These are phyloP conservation scores for Colletotrichum tabaci DNA, from an alignment of 2,329 filamentous ascomycete species.

Conservation along the genomic window DNA sequence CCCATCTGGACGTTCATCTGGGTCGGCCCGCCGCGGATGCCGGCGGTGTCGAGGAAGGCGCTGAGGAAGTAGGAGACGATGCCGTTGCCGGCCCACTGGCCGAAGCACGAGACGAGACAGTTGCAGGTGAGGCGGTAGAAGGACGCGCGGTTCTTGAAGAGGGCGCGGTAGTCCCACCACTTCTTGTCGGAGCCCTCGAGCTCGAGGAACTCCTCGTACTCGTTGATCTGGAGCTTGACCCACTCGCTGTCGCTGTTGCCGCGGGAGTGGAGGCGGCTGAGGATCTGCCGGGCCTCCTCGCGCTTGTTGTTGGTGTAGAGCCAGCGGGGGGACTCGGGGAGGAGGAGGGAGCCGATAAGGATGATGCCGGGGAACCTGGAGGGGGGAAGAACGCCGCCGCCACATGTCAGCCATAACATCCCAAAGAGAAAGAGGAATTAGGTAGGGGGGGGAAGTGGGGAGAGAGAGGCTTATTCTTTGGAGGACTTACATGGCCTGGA, in stretches of 20 bases:
- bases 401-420: not conserved
- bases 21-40: constrained; percentile 55
- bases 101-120: constrained; percentile 59
- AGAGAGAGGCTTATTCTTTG: constrained; percentile 33
- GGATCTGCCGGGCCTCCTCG: constrained; percentile 47
- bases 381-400: not conserved
- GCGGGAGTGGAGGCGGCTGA: constrained; percentile 59
- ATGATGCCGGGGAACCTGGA: constrained; percentile 54
- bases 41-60: constrained; percentile 66
- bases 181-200: constrained; percentile 61
- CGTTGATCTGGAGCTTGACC: constrained; percentile 56
- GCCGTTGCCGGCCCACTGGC: constrained; percentile 62
- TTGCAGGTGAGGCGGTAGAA: constrained; percentile 61
- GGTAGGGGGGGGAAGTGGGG: too few relatives aligned
- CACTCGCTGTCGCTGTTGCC: constrained; percentile 55
- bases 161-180: constrained; percentile 64
- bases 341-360: constrained; percentile 48
- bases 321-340: constrained; percentile 58
- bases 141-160: constrained; percentile 57
- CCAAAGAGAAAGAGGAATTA: too few relatives aligned
- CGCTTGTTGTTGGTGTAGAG: constrained; percentile 55
- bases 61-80: constrained; percentile 65
- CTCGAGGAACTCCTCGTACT: constrained; percentile 59
- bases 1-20: constrained; percentile 63
- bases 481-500: constrained; percentile 49